Percentiles rank a stretch among this genome's conserved stretches.
phyloP scores from a whole-genome alignment of 2,329 filamentous ascomycete genomes.

The Venturia nashicola region DNA sequence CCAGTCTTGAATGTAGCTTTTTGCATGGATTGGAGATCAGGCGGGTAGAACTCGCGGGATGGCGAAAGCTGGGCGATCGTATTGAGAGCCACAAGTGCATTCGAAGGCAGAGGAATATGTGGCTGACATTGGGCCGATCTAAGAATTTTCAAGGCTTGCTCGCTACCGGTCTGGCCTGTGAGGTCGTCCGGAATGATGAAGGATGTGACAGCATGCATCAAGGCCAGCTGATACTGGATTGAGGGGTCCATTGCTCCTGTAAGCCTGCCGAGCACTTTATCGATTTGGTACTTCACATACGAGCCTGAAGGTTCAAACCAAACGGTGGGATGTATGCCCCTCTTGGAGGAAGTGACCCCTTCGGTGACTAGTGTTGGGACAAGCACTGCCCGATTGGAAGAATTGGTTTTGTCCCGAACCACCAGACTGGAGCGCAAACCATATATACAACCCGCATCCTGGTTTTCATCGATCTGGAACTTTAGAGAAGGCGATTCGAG shows the following conservation, averaged over 20 bases:
- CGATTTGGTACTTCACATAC: constrained; percentile 36
- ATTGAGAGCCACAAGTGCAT: constrained; percentile 11
- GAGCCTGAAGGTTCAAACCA: constrained; percentile 20
- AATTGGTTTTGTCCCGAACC: constrained; percentile 33
- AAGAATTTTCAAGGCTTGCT: constrained; percentile 19
- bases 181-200: constrained; percentile 22
- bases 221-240: constrained; percentile 16
- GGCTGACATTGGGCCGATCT: constrained; percentile 11
- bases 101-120: constrained; percentile 12
- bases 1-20: constrained; percentile 19
- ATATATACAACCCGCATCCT: constrained; percentile 48
- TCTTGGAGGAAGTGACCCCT: constrained; percentile 12
- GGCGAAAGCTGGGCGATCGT: constrained; percentile 17
- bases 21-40: constrained; percentile 17
- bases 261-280: constrained; percentile 10
- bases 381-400: constrained; percentile 37
- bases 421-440: constrained; percentile 48
- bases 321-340: constrained; percentile 32
- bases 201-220: constrained; percentile 27
- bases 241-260: constrained; percentile 10
- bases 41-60: constrained; percentile 17
- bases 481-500: constrained; percentile 39
- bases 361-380: constrained; percentile 26
- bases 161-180: constrained; percentile 20
- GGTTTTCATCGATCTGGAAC: constrained; percentile 41